Base-by-base conservation (phyloP, 768 basidiomycete species). In the Termitomyces sp. region DNA sequence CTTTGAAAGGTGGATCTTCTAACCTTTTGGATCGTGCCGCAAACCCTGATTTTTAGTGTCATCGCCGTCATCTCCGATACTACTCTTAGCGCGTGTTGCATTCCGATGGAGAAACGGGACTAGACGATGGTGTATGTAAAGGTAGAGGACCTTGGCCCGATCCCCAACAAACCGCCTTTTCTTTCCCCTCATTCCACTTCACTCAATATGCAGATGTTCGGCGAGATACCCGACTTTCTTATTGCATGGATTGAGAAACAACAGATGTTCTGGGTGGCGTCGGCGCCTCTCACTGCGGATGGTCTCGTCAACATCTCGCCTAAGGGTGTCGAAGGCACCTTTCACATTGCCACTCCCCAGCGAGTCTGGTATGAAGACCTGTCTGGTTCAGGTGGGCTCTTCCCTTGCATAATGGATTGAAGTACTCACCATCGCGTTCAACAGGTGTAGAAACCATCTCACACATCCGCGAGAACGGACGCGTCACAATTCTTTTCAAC, bases 301-400 rank as follows among this genome's bases (percentile, higher is more conserved):
- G 88, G 87, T 0, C 86, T 87, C 50, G 80, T 91, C 57, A 90
- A 90, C 66, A 72, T 90, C 35, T 88, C 86, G 0, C 87, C 88
- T 0, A 90, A 90, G 67, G 86, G 85, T 58, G 76, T 81, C 22
- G 73, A 79, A 64, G 84, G 84, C n/a, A 84, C 82, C 4, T 88
- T 91, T 66, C 87, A 88, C 66, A 70, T 89, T 65, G 76, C 78
- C 18, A 76, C 81, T 60, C 72, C 80, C 16, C 82, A 78, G 38
- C 74, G 73, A 54, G 85, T 87, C 7, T 90, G 89, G 89, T 91
- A 91, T 65, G 87, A 90, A 68, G 89, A 91, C 68, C 75, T 89
- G 46, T 85, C 84, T 35, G 89, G 89, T 13, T 84, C 86, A 64
- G 87, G 88, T 87, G 61, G 44, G 79, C 74, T 22, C 15, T n/a